These are phyloP conservation scores for Trametes pubescens DNA, from an alignment of 1,284 basidiomycete genomes.

Conservation along the genomic window DNA sequence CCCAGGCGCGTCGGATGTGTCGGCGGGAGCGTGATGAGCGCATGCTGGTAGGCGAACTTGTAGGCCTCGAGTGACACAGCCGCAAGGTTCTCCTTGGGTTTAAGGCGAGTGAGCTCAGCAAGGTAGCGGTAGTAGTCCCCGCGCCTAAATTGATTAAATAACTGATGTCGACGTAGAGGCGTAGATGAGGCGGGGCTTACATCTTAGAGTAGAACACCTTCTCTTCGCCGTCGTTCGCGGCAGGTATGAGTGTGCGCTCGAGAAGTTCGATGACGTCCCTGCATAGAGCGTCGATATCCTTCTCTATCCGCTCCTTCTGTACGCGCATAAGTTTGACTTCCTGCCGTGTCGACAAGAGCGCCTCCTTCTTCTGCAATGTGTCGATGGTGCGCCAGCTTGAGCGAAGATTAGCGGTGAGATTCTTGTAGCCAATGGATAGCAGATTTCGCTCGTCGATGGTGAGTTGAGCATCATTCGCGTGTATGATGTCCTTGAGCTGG, in stretches of 20 bases:
- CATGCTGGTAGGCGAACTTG: conserved; percentile 72
- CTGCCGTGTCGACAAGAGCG: conserved; percentile 42
- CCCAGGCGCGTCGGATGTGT: conserved; percentile 83
- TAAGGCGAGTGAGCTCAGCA: conserved; percentile 60
- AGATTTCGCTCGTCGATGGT: conserved; percentile 73
- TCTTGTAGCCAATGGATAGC: conserved; percentile 76
- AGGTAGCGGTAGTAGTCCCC: conserved; percentile 78
- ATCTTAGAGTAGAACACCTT: conserved; percentile 76
- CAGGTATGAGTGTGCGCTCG: conserved; percentile 60
- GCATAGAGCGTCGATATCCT: conserved; percentile 63
- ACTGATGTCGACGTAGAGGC: not conserved
- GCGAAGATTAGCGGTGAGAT: conserved; percentile 66
- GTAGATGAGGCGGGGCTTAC: conserved; percentile 45
- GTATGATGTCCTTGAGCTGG: conserved; percentile 64
- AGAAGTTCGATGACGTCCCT: conserved; percentile 65
- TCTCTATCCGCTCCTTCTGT: conserved; percentile 63
- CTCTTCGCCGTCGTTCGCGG: conserved; percentile 66
- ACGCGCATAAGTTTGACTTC: conserved; percentile 58
- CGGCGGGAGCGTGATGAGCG: conserved; percentile 61
- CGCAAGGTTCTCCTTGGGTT: conserved; percentile 57
- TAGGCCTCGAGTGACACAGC: conserved; percentile 68
- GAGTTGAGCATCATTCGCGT: conserved; percentile 56
- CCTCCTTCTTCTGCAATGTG: conserved; percentile 60
- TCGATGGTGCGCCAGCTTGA: conserved; percentile 70
- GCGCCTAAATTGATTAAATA: conserved; percentile 51